Evolutionary conservation across 129 eudicot species (phyloP).

Genomic region (Tagetes erecta): DNA sequence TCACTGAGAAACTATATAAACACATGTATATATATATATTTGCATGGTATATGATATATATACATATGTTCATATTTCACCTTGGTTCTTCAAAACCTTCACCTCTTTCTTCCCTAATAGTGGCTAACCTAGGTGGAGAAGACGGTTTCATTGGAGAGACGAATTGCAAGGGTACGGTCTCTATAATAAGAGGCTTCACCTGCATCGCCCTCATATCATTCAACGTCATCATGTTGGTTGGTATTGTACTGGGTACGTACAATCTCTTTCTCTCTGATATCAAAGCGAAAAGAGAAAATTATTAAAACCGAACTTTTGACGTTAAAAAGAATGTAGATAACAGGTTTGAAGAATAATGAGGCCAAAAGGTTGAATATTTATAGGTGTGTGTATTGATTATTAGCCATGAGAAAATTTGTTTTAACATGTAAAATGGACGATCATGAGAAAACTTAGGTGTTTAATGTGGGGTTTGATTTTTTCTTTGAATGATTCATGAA

Average conservation of each 20-base stretch:
- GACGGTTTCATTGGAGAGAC: slow-evolving; percentile 41
- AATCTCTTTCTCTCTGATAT: slow-evolving; percentile 28
- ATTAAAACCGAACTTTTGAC: slow-evolving; percentile 26
- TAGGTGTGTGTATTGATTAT: slow-evolving; percentile 16
- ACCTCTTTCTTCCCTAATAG: slow-evolving; percentile 51
- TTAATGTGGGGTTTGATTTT: slow-evolving; percentile 20
- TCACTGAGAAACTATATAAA: slow-evolving; percentile 27
- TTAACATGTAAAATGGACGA: background rate
- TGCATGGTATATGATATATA: too few relatives aligned
- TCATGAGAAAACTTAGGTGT: slow-evolving; percentile 31
- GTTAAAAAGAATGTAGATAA: slow-evolving; percentile 24
- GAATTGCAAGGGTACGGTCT: slow-evolving; percentile 47
- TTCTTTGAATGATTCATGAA: background rate
- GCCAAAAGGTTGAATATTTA: slow-evolving; percentile 14
- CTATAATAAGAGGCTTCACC: slow-evolving; percentile 29
- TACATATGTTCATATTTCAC: slow-evolving; percentile 8
- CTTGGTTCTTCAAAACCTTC: slow-evolving; percentile 43
- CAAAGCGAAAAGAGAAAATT: slow-evolving; percentile 30
- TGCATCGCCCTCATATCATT: slow-evolving; percentile 38
- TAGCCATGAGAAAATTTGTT: slow-evolving; percentile 26
- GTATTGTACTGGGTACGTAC: slow-evolving; percentile 14
- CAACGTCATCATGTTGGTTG: slow-evolving; percentile 42
- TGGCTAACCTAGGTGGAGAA: slow-evolving; percentile 54
- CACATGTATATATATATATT: slow-evolving; percentile 7
- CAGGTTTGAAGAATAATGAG: slow-evolving; percentile 20